Base-by-base conservation (phyloP, 495 filamentous ascomycete species). In the Bathelium albidoporum region DNA sequence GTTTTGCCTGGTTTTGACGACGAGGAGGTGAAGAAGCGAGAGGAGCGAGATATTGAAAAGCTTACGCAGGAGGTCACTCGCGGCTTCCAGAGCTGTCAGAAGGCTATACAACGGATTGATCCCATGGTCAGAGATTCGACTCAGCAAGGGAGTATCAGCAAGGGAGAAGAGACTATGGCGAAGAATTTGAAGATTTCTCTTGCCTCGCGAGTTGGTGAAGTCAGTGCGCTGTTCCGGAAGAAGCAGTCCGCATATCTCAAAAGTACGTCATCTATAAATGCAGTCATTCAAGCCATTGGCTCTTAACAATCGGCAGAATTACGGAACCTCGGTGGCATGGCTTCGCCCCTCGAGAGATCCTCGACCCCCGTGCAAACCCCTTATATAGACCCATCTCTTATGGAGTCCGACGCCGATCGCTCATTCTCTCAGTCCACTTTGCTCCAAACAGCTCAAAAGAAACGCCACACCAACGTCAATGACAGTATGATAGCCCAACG, bases 1-100 rank as follows among this genome's bases (percentile, higher is more conserved):
- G 89, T 98, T 22, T 80, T 98, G 1, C 94, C 94, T 0, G 92
- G 95, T 31, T 98, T 98, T 74, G 91, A 97, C 68, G 94, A 98
- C 69, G 95, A 97, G 64, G 87, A 91, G 29, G 81, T 88, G 52
- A 90, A 92, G 76, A 83, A 77, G 70, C 80, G 82, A 53, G 94
- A 97, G 70, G 94, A 97, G 72, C 77, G 82, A 28, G 85, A 91
- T 65, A 98, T 97, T 66, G 95, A 97, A 81, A 80, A 83, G 61
- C 75, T 96, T 67, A 97, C 94, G 24, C 89, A 91, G 73, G 85
- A 88, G 53, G 92, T 98, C 69, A 97, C 94, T 11, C 82, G 84
- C 63, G 81, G 83, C 52, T 97, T 98, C 71, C 90, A 96, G 72
- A 82, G 86, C 28, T 97, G 95, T 71, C 91, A 96, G 71, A 86